phyloP scores from a whole-genome alignment of 768 basidiomycete species.

The Sarcomyxa edulis region DNA sequence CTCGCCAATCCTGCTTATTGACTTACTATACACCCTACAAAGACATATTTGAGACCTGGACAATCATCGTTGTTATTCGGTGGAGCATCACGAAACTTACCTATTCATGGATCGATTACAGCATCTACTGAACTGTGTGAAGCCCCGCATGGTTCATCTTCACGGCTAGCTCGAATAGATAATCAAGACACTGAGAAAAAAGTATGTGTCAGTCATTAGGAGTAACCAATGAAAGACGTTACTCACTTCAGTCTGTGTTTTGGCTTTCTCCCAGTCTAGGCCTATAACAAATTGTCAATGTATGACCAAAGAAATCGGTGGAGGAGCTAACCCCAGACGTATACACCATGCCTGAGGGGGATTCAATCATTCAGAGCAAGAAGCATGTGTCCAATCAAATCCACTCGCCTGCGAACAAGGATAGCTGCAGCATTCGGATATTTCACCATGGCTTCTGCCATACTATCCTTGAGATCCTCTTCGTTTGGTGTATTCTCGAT shows the following conservation, averaged over 20 bases:
- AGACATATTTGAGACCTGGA: too few species aligned
- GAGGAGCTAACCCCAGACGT: slow-evolving; percentile 70
- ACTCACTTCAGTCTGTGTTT: slow-evolving; percentile 76
- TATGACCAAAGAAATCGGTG: slow-evolving; percentile 3
- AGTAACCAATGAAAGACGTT: neutral
- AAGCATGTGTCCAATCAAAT: too few species aligned
- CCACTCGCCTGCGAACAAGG: slow-evolving; percentile 68
- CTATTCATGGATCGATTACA: too few species aligned
- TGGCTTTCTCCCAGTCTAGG: slow-evolving; percentile 81
- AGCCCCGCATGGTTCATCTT: slow-evolving; percentile 71
- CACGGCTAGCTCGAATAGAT: slow-evolving; percentile 84
- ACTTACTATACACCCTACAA: too few species aligned
- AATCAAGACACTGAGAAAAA: slow-evolving; percentile 69
- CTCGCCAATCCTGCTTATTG: too few species aligned
- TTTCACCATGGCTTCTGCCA: slow-evolving; percentile 79
- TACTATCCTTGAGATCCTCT: slow-evolving; percentile 83
- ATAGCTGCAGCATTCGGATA: slow-evolving; percentile 77
- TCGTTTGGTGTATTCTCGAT: slow-evolving; percentile 91
- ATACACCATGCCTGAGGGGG: slow-evolving; percentile 81
- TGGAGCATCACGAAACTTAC: too few species aligned
- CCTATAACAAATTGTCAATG: slow-evolving; percentile 26
- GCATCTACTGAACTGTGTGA: slow-evolving; percentile 35
- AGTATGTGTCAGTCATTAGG: slow-evolving; percentile 6
- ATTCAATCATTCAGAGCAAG: too few species aligned
- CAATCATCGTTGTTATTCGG: too few species aligned